Base-by-base conservation (phyloP, 2,329 filamentous ascomycete genomes). In the Stagonosporopsis chrysanthemi region DNA sequence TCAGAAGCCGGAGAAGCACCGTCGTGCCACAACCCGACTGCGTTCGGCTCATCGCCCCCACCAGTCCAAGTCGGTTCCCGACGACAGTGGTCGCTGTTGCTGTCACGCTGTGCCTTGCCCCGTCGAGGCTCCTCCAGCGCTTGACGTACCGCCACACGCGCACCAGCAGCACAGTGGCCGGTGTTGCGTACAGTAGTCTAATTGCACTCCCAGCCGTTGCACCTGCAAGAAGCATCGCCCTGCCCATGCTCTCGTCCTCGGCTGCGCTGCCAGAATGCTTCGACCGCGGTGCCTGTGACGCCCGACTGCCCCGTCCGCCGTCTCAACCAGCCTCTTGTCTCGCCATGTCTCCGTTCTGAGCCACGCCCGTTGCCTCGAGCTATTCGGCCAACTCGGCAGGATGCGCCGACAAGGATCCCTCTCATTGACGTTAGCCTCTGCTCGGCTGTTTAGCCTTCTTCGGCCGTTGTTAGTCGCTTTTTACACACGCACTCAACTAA, bases 381-480 rank as follows among this genome's bases (percentile, higher is more conserved):
- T 50, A 47, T 62, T 62, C 67, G 68, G 70, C 38, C 61, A 63
- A 50, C 48, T 71, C 70, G 68, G 71, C 71, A 66, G 60, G 61
- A 65, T 71, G 65, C 69, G 63, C 62, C 58, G 23, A 47, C 56
- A 39, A 42, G 53, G 53, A 52, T 52, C 51, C 50, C 56, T 51
- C 48, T 49, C 36, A 56, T 51, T 39, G 29, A 6, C 35, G 36
- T 60, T 65, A 64, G 68, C 63, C 55, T 50, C 50, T 46, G 33
- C 56, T 73, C 70, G 69, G 70, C 60, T 68, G 60, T 67, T 63
- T 69, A 58, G 49, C 70, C 62, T 28, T 47, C 55, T 66, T 65
- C 44, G 56, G 60, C 41, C 26, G 33, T 42, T 52, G 52, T 51
- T 51, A 57, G 60, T 65, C 56, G 54, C 35, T 23, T 66, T 57